Conservation (phyloP, 768 basidiomycete genomes). For the Phlegmacium glaucopus region DNA sequence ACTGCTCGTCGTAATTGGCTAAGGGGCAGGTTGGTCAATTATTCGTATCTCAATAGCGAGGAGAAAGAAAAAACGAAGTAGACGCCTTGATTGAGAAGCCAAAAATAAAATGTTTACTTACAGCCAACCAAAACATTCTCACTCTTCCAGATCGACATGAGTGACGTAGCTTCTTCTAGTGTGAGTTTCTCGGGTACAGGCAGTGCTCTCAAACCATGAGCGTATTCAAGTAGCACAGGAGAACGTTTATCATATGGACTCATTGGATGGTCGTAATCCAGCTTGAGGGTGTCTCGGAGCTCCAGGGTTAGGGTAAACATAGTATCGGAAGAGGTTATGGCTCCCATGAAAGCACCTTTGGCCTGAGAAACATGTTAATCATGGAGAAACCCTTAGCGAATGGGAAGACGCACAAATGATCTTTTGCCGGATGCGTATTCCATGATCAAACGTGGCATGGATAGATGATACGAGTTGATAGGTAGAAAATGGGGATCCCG, state of each 20-base stretch:
- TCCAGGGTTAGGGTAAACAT: conserved; percentile 58
- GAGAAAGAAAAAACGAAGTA: neutral
- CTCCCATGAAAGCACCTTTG: conserved; percentile 69
- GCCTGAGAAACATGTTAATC: conserved; percentile 35
- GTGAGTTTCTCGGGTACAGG: conserved; percentile 54
- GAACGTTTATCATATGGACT: conserved; percentile 59
- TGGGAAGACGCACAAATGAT: conserved; percentile 51
- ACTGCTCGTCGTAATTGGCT: conserved; percentile 57
- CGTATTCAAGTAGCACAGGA: conserved; percentile 45
- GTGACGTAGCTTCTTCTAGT: conserved; percentile 62
- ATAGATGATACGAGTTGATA: conserved; percentile 75
- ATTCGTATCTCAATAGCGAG: no score
- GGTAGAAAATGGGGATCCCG: conserved; percentile 66
- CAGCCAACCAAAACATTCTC: conserved; percentile 33
- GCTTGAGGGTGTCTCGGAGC: conserved; percentile 55
- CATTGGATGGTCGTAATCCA: conserved; percentile 22
- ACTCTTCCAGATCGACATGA: conserved; percentile 77
- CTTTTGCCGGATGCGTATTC: conserved; percentile 75
- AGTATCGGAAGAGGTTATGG: conserved; percentile 61
- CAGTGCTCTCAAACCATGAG: conserved; percentile 41
- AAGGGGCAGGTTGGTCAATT: neutral
- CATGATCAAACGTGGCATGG: conserved; percentile 71
- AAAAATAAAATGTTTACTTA: conserved; percentile 8
- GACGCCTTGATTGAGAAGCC: neutral
- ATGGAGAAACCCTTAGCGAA: neutral